A percentile compares a stretch with the other conserved stretches of the same genome.
Conservation (phyloP, 176 grass and related monocot genomes). For the Themeda triandra region DNA sequence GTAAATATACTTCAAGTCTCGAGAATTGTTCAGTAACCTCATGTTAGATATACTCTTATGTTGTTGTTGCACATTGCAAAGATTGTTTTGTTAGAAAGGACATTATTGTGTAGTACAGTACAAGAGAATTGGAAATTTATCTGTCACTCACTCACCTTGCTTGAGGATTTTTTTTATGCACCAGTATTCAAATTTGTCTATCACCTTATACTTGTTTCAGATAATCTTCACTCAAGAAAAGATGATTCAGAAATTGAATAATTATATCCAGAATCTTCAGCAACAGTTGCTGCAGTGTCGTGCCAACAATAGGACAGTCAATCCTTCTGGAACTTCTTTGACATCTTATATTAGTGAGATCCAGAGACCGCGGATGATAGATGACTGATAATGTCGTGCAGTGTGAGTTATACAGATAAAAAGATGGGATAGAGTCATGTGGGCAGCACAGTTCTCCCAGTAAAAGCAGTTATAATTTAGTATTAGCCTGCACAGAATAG, state of each 20-base stretch:
- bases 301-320: conserved; percentile 47
- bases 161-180: not conserved
- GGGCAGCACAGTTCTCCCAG: conserved; percentile 4
- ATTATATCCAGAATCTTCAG: conserved; percentile 69
- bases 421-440: not conserved
- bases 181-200: not conserved
- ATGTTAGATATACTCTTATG: not conserved
- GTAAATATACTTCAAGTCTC: not conserved
- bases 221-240: conserved; percentile 95
- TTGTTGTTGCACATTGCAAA: not conserved
- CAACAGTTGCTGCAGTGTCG: conserved; percentile 62
- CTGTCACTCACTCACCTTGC: not conserved
- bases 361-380: conserved; percentile 58
- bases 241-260: conserved; percentile 72
- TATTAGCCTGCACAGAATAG: conserved; percentile 21
- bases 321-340: conserved; percentile 41
- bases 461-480: conserved; percentile 22
- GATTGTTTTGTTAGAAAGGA: conserved; percentile 3
- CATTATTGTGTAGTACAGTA: not conserved
- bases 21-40: not conserved
- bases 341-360: conserved; percentile 52
- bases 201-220: conserved; percentile 34
- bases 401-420: not conserved
- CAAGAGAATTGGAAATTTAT: not conserved
- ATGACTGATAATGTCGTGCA: conserved; percentile 29